phyloP scores from a whole-genome alignment of 2,329 filamentous ascomycete species.

The Stachybotrys chartarum region DNA sequence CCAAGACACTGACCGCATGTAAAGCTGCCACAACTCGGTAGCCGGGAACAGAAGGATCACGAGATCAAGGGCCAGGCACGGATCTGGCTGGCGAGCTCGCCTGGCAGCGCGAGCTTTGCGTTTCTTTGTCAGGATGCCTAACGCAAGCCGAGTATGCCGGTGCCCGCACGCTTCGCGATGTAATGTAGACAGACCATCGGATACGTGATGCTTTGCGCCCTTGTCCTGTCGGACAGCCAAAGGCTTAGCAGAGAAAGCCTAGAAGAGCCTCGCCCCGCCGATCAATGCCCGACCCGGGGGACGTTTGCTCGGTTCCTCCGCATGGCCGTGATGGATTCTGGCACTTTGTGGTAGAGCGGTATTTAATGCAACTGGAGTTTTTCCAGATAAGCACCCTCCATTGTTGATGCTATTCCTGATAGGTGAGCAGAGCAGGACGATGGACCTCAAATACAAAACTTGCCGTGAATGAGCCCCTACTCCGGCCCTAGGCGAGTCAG shows the following conservation, averaged over 20 bases:
- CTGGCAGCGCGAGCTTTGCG: background rate
- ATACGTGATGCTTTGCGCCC: too few relatives aligned
- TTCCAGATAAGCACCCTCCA: too few relatives aligned
- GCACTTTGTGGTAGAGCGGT: background rate
- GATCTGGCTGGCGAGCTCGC: background rate
- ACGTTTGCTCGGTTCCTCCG: background rate
- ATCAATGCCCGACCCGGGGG: background rate
- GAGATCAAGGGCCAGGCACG: background rate
- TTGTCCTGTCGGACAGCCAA: background rate
- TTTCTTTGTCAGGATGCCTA: background rate
- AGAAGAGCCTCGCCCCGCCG: background rate
- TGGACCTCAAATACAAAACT: too few relatives aligned
- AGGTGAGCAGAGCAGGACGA: too few relatives aligned
- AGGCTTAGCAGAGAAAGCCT: background rate
- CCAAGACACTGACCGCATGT: too few relatives aligned
- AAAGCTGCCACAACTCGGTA: too few relatives aligned
- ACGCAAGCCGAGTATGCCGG: background rate
- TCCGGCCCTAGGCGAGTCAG: too few relatives aligned
- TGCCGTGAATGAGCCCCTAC: too few relatives aligned
- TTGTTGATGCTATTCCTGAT: too few relatives aligned
- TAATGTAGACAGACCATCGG: too few relatives aligned
- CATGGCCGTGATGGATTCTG: background rate
- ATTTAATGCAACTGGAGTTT: too few relatives aligned
- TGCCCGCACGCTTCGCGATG: background rate
- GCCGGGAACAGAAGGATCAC: background rate